Base-by-base conservation (phyloP, 2,329 filamentous ascomycete species). In the Cadophora sp. region DNA sequence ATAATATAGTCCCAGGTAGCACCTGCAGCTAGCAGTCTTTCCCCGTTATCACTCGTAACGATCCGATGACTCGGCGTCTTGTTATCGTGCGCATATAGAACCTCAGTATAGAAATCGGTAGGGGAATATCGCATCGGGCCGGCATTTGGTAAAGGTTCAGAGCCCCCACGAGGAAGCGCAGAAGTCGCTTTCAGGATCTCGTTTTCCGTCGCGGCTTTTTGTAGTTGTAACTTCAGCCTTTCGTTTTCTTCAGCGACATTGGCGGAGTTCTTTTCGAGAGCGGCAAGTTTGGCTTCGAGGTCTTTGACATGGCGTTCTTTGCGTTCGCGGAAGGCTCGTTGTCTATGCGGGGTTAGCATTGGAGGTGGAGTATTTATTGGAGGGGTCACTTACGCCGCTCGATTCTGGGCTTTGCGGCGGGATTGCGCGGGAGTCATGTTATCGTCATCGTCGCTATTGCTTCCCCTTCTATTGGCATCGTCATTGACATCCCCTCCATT, bases 281-380 rank as follows among this genome's bases (percentile, higher is more conserved):
- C 85, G 59, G 87, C 90, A 33, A 98, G 88, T 78, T 97, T 96
- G 66, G 89, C 87, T 80, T 98, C 94, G 27, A 98, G 89, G 68
- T 98, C 94, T 78, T 94, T 94, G 70, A 98, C 94, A 76, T 97
- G 94, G 66, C 90, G 91, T 79, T 98, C 95, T 80, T 98, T 98
- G 73, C 95, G 91, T 80, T 98, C 95, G 68, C 95, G 93, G 79
- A 98, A 98, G 39, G 96, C 95, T 74, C 95, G 91, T 84, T 98
- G 96, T 58, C 95, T 97, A 65, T 18, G 24, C 39, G 24, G 18
- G 18, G 58, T 64, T 56, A 51, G 43, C 20, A 30, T 13, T 41
- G 18, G 13, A 41, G 22, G 27, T 41, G 55, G 45, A 18, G 56
- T 30, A 30, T 18, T 9, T n/a, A n/a, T 33, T 58, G 36, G 39